A percentile compares a stretch with the other conserved stretches of the same genome.
phyloP scores from a whole-genome alignment of 352 stramenopile genomes.

The Phytophthora rubi region DNA sequence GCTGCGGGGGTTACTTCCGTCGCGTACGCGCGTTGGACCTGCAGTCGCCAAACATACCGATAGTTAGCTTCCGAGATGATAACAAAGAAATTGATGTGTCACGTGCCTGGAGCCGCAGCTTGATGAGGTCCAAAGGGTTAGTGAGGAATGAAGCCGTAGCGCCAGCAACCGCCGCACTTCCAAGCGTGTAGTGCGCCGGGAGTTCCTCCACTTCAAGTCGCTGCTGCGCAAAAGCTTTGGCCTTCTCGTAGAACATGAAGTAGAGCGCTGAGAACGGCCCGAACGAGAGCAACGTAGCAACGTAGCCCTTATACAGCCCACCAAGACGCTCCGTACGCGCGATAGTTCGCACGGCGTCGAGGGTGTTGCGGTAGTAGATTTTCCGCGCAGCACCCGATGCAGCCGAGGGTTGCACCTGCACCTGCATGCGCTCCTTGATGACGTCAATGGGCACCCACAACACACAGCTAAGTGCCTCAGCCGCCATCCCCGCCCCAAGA shows the following conservation, averaged over 20 bases:
- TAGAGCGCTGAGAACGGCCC: conserved; percentile 98
- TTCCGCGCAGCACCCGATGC: conserved; percentile 8
- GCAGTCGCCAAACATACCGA: conserved; percentile 7
- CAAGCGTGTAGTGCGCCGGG: conserved; percentile 65
- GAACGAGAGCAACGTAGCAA: conserved; percentile 96
- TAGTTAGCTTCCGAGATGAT: conserved; percentile 10
- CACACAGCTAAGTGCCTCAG: conserved; percentile 91
- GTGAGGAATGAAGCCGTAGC: conserved; percentile 95
- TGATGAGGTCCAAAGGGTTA: conserved; percentile 97
- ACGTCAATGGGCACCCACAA: conserved; percentile 99
- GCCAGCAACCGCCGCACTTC: conserved; percentile 83
- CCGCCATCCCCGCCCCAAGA: conserved; percentile 73
- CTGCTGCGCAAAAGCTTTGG: conserved; percentile 60
- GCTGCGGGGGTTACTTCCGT: conserved; percentile 32
- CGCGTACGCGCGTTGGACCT: conserved; percentile 60
- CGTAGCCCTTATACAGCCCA: conserved; percentile 96
- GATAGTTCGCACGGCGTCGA: conserved; percentile 93
- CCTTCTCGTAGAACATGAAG: conserved; percentile 97
- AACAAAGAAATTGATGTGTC: background rate
- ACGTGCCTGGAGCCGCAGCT: conserved; percentile 94
- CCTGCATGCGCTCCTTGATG: conserved; percentile 98
- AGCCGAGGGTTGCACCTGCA: conserved; percentile 66
- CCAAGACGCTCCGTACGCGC: conserved; percentile 86
- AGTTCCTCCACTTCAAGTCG: conserved; percentile 55
- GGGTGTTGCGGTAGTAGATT: conserved; percentile 92